Percentiles rank a stretch among this genome's conserved stretches.
These are phyloP conservation scores for Nemania serpens DNA, from an alignment of 2,329 filamentous ascomycete species.

Conservation along the genomic window DNA sequence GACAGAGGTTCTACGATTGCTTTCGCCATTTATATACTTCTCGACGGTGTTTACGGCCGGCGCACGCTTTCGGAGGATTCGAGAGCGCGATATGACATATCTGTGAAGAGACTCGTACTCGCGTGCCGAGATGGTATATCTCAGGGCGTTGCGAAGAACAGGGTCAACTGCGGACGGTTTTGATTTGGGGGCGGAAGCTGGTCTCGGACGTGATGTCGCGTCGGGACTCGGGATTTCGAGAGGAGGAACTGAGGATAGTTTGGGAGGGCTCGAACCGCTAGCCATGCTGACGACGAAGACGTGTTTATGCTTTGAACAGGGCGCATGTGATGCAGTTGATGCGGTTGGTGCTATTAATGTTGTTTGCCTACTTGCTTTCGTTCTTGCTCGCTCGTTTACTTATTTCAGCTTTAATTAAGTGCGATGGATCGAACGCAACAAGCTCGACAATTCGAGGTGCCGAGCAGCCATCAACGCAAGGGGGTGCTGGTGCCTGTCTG, in stretches of 20 bases:
- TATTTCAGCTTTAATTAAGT: background rate
- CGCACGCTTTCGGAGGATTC: constrained; percentile 57
- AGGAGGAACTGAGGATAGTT: constrained; percentile 27
- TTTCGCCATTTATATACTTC: constrained; percentile 54
- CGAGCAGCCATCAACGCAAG: constrained; percentile 4
- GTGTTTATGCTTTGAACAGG: background rate
- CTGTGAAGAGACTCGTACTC: constrained; percentile 87
- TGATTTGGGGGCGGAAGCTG: constrained; percentile 34
- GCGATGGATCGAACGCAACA: background rate
- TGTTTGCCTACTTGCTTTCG: background rate
- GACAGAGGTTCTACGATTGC: constrained; percentile 27
- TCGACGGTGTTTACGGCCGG: constrained; percentile 61
- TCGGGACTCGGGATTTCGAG: constrained; percentile 32
- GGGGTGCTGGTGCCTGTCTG: constrained; percentile 1
- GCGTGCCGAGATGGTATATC: constrained; percentile 82
- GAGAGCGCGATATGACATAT: constrained; percentile 77
- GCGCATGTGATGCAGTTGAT: background rate
- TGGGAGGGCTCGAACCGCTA: constrained; percentile 31
- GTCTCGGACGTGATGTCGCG: constrained; percentile 28
- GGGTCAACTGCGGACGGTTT: constrained; percentile 57
- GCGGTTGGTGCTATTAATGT: background rate
- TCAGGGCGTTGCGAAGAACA: constrained; percentile 80
- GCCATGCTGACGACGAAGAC: constrained; percentile 27
- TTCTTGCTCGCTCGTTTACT: background rate
- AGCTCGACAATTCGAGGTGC: background rate